Conservation (phyloP, 148 eudicot species). For the Limonium bicolor region DNA sequence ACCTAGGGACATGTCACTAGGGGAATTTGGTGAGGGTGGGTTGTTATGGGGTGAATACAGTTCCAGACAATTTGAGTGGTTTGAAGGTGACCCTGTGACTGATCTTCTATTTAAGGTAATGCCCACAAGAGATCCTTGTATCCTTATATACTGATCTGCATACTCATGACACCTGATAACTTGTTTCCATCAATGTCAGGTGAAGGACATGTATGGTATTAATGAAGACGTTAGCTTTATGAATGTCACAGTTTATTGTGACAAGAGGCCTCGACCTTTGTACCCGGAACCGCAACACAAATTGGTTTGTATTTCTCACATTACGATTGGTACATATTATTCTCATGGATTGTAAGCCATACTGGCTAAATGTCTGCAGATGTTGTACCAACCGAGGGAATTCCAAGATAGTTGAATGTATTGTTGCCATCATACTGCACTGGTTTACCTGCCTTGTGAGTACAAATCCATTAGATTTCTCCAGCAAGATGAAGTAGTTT, state of each 20-base stretch:
- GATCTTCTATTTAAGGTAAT: constrained; percentile 67
- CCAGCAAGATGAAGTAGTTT: no score
- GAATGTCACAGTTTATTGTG: constrained; percentile 69
- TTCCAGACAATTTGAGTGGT: constrained; percentile 86
- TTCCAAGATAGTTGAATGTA: constrained; percentile 72
- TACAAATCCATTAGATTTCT: no score
- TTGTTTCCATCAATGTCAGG: constrained; percentile 33
- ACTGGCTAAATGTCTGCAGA: constrained; percentile 33
- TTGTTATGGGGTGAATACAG: constrained; percentile 88
- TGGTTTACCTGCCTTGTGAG: constrained; percentile 85
- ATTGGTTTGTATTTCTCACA: constrained; percentile 34
- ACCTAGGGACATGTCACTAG: constrained; percentile 96
- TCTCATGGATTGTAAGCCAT: neutral
- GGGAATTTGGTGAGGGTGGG: constrained; percentile 97
- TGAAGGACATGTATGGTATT: constrained; percentile 89
- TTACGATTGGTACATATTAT: no score
- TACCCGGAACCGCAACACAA: constrained; percentile 92
- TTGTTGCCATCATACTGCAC: constrained; percentile 73
- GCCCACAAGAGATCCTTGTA: neutral
- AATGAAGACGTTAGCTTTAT: constrained; percentile 59
- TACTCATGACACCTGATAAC: no score
- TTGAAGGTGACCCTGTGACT: constrained; percentile 56
- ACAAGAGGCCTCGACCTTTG: constrained; percentile 74
- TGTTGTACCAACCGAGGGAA: constrained; percentile 92
- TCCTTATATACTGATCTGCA: no score